Evolutionary conservation across 306 rosid species (phyloP).

Genomic region (Prunus armeniaca): DNA sequence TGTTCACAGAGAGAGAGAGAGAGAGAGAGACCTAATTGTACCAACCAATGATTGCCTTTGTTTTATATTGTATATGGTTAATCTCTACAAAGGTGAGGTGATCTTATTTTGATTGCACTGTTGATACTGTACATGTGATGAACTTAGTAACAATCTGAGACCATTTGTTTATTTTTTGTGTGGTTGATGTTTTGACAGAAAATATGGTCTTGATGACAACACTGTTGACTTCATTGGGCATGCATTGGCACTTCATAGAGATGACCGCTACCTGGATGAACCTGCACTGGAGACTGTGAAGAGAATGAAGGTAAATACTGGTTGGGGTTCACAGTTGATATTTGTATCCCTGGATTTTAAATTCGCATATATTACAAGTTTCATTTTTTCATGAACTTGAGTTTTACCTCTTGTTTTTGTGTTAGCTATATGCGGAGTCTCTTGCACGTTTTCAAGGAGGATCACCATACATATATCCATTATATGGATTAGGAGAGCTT

Average conservation of each 20-base stretch:
- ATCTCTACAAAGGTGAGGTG: neutral
- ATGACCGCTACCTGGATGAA: slow-evolving; percentile 74
- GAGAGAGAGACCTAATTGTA: neutral
- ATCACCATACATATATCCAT: slow-evolving; percentile 94
- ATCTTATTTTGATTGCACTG: neutral
- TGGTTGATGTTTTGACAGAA: slow-evolving; percentile 55
- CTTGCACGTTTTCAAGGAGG: slow-evolving; percentile 98
- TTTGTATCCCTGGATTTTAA: slow-evolving; percentile 10
- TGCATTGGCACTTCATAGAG: slow-evolving; percentile 97
- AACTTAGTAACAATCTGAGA: slow-evolving; percentile 12
- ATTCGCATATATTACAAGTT: slow-evolving; percentile 7
- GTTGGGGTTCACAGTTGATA: slow-evolving; percentile 12
- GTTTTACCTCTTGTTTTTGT: slow-evolving; percentile 10
- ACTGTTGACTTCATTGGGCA: slow-evolving; percentile 95
- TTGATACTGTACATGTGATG: neutral
- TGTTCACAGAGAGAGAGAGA: neutral
- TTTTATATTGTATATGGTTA: neutral
- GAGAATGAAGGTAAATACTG: slow-evolving; percentile 78
- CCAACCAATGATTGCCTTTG: neutral
- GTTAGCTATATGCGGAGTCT: slow-evolving; percentile 89
- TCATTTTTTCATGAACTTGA: slow-evolving; percentile 19
- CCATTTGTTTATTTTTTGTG: slow-evolving; percentile 15
- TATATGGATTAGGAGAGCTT: slow-evolving; percentile 98
- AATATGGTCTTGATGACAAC: slow-evolving; percentile 90
- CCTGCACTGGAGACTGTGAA: slow-evolving; percentile 95